Evolutionary conservation across 768 basidiomycete species (phyloP), one percentile per base, ranked within the genome.

Genomic region (Baorangia bicolor): DNA sequence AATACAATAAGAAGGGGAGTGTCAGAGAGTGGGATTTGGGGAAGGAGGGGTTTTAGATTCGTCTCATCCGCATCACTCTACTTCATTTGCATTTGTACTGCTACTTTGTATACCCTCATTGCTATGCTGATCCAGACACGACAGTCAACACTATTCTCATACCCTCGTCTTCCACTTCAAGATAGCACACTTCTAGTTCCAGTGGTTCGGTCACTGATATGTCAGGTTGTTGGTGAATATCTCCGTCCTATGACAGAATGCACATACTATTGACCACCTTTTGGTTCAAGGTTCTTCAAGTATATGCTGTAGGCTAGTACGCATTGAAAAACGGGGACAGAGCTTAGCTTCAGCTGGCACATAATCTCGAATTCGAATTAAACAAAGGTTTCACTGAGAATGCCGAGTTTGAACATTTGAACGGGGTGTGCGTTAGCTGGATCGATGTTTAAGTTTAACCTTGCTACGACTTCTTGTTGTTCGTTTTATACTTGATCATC

Each of bases 1-100:
- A 86, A 71, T 98, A 97, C 67, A 87, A 84, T 72, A 95, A 93
- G 75, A 78, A 81, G 51, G 95, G 95, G 0, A 77, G 84, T 4
- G 86, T 92, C 43, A 76, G 95, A 68, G 95, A 96, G 70, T 98
- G 95, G 95, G 95, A 98, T 75, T 62, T 91, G 63, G 94, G 94
- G 28, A 98, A 97, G 78, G 87, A 90, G 59, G 78, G 75, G 16
- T 65, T 77, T 54, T 78, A 61, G 54, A 42, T 12, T 38, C 37
- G 30, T 42, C 28, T 57, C 39, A 27, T 21, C 2, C 11, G 20
- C 31, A 46, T 18, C 25, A n/a, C 10, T 47, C 44, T 7, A 11
- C 37, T 49, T 57, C 56, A 28, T 33, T 49, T 23, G 16, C 54
- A 53, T 52, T 35, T 57, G 65, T 59, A 58, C 42, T 33, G 55